Base-by-base conservation (phyloP, 2,329 filamentous ascomycete genomes). In the Byssothecium circinans region DNA sequence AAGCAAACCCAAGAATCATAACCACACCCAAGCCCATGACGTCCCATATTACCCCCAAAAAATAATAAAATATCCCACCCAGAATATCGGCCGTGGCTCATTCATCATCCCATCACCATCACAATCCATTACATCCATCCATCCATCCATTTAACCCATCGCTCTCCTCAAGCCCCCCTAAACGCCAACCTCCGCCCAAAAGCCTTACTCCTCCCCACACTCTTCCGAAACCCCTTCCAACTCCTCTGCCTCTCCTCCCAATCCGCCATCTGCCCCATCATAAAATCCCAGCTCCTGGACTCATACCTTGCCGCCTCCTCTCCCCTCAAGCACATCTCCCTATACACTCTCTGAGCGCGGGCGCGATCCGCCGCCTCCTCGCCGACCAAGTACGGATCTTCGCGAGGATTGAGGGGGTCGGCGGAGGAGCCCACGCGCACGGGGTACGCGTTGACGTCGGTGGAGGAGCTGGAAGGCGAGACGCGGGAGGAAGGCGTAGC, bases 321-420 rank as follows among this genome's bases (percentile, higher is more conserved):
- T 11, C 58, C 62, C 17, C 49, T 39, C 41, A 61, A 32, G 49
- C 75, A 72, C 35, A 79, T 68, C 45, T 86, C 69, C 22, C 85
- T 50, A 51, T 72, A 73, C 6, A 72, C 66, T 51, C 85, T 75
- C 60, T 81, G 80, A n/a, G 72, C 69, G 35, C 81, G 75, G 7
- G 83, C 82, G 52, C 76, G 68, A 8, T 75, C 74, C 2, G 85
- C 85, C 3, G 84, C 85, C 41, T 78, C 77, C 69, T 87, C 84
- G 27, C 85, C 85, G 2, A 88, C 85, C 8, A 88, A 72, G 47
- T 84, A 78, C 0, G 84, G 85, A 55, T 88, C 85, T 68, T 88
- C 85, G 15, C 85, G 74, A 2, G 82, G 83, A 6, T 78, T 74
- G 32, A 74, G 35, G 29, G 68, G 68, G 18, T 54, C 56, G n/a